Evolutionary conservation across 495 filamentous ascomycete species (phyloP).

Genomic region (Aspergillus cavernicola): DNA sequence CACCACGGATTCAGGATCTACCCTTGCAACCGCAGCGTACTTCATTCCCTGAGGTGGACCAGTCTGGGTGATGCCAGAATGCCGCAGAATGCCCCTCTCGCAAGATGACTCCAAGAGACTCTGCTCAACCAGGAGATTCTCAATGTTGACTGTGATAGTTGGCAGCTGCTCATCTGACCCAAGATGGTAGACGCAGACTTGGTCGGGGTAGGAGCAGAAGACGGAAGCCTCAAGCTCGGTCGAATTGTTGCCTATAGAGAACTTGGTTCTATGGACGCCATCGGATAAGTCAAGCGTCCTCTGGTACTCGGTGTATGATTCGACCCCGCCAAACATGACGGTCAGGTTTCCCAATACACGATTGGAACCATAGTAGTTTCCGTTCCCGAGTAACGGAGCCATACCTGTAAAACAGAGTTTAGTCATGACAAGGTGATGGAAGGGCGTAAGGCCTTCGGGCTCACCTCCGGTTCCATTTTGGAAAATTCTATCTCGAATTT

Average conservation of each 20-base stretch:
- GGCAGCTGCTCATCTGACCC: constrained; percentile 23
- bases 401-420: constrained; percentile 19
- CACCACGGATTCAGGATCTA: background rate
- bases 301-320: constrained; percentile 28
- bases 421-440: too few species aligned
- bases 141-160: constrained; percentile 26
- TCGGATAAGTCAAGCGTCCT: constrained; percentile 40
- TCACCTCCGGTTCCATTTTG: constrained; percentile 41
- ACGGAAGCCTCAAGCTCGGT: background rate
- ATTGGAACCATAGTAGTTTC: constrained; percentile 41
- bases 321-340: constrained; percentile 26
- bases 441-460: too few species aligned
- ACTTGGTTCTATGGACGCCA: constrained; percentile 30
- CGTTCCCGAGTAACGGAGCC: constrained; percentile 33
- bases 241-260: background rate
- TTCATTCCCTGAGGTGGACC: background rate
- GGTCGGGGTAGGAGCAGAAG: constrained; percentile 46
- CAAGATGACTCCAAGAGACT: constrained; percentile 3
- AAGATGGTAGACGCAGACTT: constrained; percentile 46
- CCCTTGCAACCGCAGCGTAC: background rate
- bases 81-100: background rate
- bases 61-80: background rate
- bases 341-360: constrained; percentile 43
- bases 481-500: constrained; percentile 43
- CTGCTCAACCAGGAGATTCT: constrained; percentile 22